Percentiles rank a stretch among this genome's conserved stretches.
These are phyloP conservation scores for Leccinum imitatum DNA, from an alignment of 768 basidiomycete species.

Conservation along the genomic window DNA sequence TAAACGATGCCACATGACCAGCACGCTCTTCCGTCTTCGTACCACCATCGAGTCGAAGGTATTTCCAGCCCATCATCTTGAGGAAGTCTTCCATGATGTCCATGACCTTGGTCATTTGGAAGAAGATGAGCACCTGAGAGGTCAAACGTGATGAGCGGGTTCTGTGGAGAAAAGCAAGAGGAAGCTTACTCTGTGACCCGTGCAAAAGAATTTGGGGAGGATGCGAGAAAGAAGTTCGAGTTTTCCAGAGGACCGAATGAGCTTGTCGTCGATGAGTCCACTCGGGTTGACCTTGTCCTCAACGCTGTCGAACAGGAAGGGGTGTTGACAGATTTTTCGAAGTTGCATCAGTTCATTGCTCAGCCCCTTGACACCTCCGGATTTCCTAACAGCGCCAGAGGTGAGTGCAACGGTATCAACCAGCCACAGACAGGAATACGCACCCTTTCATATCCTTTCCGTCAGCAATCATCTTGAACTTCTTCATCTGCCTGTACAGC, in stretches of 20 bases:
- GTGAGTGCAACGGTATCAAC: slow-evolving; percentile 8
- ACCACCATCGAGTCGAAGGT: slow-evolving; percentile 92
- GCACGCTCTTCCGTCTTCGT: slow-evolving; percentile 97
- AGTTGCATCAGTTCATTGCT: slow-evolving; percentile 98
- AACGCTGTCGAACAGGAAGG: slow-evolving; percentile 93
- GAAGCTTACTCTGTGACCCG: slow-evolving; percentile 76
- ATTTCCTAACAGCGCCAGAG: slow-evolving; percentile 45
- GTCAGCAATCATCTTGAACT: slow-evolving; percentile 94
- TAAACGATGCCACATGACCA: slow-evolving; percentile 81
- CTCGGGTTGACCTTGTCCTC: slow-evolving; percentile 91
- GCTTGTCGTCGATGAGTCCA: slow-evolving; percentile 77
- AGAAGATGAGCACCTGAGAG: slow-evolving; percentile 90
- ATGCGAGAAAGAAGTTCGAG: slow-evolving; percentile 89
- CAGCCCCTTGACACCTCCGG: slow-evolving; percentile 79
- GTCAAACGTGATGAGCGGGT: slow-evolving; percentile 6
- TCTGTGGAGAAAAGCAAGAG: background rate
- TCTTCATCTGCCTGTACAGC: slow-evolving; percentile 97
- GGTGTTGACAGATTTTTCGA: slow-evolving; percentile 97
- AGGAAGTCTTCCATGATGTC: slow-evolving; percentile 97
- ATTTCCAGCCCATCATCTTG: slow-evolving; percentile 81
- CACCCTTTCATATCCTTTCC: slow-evolving; percentile 76
- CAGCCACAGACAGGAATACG: slow-evolving; percentile 18
- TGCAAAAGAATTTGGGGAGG: slow-evolving; percentile 91
- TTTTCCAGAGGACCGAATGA: slow-evolving; percentile 88
- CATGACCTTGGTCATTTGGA: slow-evolving; percentile 99